Conservation (phyloP, 139 green algal species). For the Asterochloris erici region DNA sequence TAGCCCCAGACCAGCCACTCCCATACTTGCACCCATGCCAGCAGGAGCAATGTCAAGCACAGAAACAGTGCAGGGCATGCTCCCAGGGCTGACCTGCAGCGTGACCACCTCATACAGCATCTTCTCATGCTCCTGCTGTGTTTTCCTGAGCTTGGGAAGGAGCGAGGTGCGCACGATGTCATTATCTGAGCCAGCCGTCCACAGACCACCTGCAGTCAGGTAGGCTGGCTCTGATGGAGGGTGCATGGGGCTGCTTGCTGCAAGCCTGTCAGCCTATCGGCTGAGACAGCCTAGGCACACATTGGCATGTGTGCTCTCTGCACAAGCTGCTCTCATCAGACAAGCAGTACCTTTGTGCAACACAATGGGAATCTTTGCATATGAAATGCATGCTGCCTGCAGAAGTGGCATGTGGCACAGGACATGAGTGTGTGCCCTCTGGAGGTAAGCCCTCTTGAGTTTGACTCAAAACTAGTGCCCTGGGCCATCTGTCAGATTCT, state of each 20-base stretch:
- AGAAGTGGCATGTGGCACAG: too few relatives aligned
- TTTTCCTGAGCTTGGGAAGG: conserved; percentile 77
- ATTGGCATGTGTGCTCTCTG: not conserved
- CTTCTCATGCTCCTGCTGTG: conserved; percentile 50
- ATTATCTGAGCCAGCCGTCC: conserved; percentile 52
- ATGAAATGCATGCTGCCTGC: not conserved
- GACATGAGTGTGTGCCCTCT: too few relatives aligned
- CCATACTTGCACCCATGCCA: not conserved
- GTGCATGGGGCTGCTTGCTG: conserved; percentile 35
- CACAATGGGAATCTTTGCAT: not conserved
- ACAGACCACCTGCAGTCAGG: not conserved
- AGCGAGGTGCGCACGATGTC: conserved; percentile 63
- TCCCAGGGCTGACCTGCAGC: conserved; percentile 45
- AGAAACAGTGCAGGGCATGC: not conserved
- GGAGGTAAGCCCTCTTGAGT: too few relatives aligned
- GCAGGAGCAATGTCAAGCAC: not conserved
- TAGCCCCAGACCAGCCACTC: not conserved
- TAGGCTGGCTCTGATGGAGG: conserved; percentile 3
- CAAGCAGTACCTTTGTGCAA: not conserved
- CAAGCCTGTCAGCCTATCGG: conserved; percentile 27
- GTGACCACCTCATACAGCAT: conserved; percentile 76
- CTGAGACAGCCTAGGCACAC: not conserved
- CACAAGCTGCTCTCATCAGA: not conserved
- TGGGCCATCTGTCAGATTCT: not conserved
- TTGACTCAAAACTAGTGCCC: not conserved